A percentile compares a stretch with the other conserved stretches of the same genome.
Evolutionary conservation across 2,329 filamentous ascomycete genomes (phyloP).

Genomic region (Huntiella decipiens): DNA sequence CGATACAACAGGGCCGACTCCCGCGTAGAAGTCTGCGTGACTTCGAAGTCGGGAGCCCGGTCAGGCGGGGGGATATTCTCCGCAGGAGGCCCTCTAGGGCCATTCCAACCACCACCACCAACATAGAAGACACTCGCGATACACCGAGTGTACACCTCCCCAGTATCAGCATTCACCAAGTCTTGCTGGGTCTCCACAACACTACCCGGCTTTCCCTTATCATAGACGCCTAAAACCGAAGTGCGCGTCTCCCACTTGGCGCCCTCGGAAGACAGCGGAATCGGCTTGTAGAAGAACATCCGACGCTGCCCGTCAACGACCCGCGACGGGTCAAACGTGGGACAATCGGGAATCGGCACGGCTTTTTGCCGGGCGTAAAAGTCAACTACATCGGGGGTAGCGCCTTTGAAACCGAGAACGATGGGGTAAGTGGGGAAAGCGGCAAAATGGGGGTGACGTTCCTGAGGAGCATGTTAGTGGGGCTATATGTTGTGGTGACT

Average conservation of each 20-base stretch:
- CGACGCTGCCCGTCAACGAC: conserved; percentile 72
- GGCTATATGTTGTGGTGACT: no score
- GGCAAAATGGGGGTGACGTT: conserved; percentile 69
- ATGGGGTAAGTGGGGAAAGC: conserved; percentile 81
- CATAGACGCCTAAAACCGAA: conserved; percentile 70
- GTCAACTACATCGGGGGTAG: conserved; percentile 58
- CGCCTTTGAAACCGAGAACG: conserved; percentile 67
- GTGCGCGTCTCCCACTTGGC: conserved; percentile 55
- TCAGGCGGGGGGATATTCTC: conserved; percentile 61
- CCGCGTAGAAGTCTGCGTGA: conserved; percentile 48
- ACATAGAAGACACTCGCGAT: conserved; percentile 61
- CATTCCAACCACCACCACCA: conserved; percentile 65
- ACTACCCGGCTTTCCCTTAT: conserved; percentile 69
- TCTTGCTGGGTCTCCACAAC: conserved; percentile 65
- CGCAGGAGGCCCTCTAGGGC: conserved; percentile 71
- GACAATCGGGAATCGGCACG: conserved; percentile 53
- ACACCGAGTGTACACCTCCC: conserved; percentile 34
- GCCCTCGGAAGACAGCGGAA: conserved; percentile 54
- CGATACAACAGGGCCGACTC: conserved; percentile 64
- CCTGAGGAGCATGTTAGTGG: conserved; percentile 27
- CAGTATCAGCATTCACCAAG: conserved; percentile 48
- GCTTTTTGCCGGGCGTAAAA: conserved; percentile 57
- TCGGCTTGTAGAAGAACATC: conserved; percentile 55
- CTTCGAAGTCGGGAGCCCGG: conserved; percentile 49
- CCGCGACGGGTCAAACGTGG: conserved; percentile 53